Evolutionary conservation across 2,329 filamentous ascomycete genomes (phyloP).

Genomic region (Penicillium sp.): DNA sequence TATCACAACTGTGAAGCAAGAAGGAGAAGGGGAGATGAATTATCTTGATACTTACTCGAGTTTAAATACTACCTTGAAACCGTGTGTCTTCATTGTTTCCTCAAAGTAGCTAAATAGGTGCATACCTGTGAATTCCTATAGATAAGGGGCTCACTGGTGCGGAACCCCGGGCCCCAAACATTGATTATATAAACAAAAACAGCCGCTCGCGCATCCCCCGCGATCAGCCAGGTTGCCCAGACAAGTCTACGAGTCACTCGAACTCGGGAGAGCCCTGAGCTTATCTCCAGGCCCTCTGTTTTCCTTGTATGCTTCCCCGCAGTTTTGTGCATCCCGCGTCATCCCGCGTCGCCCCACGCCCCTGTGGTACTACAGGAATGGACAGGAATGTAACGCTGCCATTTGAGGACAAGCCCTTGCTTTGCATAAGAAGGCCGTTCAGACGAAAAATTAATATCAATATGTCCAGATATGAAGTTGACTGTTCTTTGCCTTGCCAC

Average conservation of each 20-base stretch:
- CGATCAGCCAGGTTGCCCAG: too few relatives aligned
- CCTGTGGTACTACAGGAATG: background rate
- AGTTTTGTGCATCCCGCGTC: conserved; percentile 2
- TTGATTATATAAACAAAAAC: background rate
- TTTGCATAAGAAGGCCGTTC: background rate
- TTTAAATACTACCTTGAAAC: background rate
- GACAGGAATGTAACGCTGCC: conserved; percentile 21
- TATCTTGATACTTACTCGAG: background rate
- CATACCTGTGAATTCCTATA: too few relatives aligned
- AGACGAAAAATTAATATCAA: background rate
- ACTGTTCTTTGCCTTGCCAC: conserved; percentile 8
- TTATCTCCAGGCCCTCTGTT: too few relatives aligned
- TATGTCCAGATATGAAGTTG: conserved; percentile 14
- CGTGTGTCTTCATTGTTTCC: too few relatives aligned
- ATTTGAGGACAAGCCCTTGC: background rate
- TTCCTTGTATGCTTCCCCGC: background rate
- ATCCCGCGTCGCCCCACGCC: background rate
- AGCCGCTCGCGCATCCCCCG: too few relatives aligned
- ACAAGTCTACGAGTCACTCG: too few relatives aligned
- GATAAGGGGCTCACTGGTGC: too few relatives aligned
- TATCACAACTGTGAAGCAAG: background rate
- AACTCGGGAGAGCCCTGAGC: background rate
- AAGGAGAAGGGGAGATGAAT: background rate
- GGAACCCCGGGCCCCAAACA: background rate
- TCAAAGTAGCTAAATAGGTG: too few relatives aligned